phyloP scores from a whole-genome alignment of 1,284 basidiomycete species.

The Austroboletus niveus region DNA sequence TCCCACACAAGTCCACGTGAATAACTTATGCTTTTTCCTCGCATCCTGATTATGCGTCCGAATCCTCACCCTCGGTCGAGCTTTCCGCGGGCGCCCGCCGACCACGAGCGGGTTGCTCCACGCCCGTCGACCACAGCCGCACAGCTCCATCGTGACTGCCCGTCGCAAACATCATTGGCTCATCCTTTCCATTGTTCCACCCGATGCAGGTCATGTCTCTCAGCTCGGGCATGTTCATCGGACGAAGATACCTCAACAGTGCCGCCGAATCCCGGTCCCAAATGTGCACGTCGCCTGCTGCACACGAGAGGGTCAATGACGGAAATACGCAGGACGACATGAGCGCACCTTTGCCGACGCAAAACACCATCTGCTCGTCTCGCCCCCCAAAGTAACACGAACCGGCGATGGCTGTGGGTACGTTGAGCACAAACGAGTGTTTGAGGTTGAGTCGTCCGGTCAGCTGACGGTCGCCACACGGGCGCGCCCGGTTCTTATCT shows the following conservation, averaged over 20 bases:
- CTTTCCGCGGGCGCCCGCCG: constrained; percentile 9
- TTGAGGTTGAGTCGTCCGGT: constrained; percentile 50
- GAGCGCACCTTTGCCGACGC: constrained; percentile 65
- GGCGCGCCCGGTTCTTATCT: background rate
- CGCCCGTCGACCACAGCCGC: constrained; percentile 57
- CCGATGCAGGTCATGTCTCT: constrained; percentile 74
- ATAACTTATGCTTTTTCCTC: background rate
- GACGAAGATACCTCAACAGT: constrained; percentile 61
- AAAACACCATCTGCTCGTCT: constrained; percentile 71
- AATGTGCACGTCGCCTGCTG: constrained; percentile 81
- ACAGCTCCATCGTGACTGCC: constrained; percentile 74
- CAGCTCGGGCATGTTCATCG: constrained; percentile 39
- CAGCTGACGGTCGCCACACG: constrained; percentile 30
- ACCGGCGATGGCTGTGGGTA: constrained; percentile 70
- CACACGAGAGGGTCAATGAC: too few species aligned
- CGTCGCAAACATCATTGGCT: constrained; percentile 76
- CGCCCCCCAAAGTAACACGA: constrained; percentile 76
- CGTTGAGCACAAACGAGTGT: constrained; percentile 71
- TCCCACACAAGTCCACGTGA: too few species aligned
- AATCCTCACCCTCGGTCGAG: constrained; percentile 17
- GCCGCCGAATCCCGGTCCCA: constrained; percentile 78
- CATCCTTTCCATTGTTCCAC: constrained; percentile 65
- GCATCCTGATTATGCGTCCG: constrained; percentile 10
- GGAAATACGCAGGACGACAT: background rate
- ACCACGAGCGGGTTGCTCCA: background rate